Conservation (phyloP, 257 asterid genomes). For the Solanum paucissectum region DNA sequence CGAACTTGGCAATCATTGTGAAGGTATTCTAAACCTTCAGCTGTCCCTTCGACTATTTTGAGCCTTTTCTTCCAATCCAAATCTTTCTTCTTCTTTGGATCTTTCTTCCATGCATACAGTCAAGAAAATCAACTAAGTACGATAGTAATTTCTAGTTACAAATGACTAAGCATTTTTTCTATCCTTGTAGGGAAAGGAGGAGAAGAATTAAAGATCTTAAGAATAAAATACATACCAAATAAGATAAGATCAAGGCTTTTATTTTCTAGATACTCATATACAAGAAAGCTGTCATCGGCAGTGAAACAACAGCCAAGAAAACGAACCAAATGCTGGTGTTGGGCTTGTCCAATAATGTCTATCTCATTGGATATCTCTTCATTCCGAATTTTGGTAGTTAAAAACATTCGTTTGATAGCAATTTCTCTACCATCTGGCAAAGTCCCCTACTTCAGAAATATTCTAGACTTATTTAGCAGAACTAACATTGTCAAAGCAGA, state of each 20-base stretch:
- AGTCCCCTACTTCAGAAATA: conserved; percentile 6
- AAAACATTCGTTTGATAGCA: conserved; percentile 4
- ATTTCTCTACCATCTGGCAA: conserved; percentile 5
- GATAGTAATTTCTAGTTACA: background rate
- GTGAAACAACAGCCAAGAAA: conserved; percentile 8
- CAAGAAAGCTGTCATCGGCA: background rate
- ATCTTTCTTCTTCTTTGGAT: background rate
- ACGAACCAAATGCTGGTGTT: conserved; percentile 5
- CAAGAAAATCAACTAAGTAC: background rate
- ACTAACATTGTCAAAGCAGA: background rate
- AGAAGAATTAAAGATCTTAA: background rate
- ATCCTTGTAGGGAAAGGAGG: background rate
- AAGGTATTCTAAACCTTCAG: conserved; percentile 11
- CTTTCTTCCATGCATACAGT: background rate
- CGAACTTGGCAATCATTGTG: conserved; percentile 1
- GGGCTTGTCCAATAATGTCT: background rate
- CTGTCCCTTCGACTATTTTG: background rate
- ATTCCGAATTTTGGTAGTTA: conserved; percentile 1
- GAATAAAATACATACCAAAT: background rate
- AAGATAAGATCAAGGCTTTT: conserved; percentile 7
- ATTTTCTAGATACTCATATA: conserved; percentile 3
- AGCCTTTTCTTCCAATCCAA: conserved; percentile 7
- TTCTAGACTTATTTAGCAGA: background rate
- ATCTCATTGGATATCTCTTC: conserved; percentile 7
- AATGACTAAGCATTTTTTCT: background rate